Evolutionary conservation across 306 rosid species (phyloP).

Genomic region (Cicer chorassanicum): DNA sequence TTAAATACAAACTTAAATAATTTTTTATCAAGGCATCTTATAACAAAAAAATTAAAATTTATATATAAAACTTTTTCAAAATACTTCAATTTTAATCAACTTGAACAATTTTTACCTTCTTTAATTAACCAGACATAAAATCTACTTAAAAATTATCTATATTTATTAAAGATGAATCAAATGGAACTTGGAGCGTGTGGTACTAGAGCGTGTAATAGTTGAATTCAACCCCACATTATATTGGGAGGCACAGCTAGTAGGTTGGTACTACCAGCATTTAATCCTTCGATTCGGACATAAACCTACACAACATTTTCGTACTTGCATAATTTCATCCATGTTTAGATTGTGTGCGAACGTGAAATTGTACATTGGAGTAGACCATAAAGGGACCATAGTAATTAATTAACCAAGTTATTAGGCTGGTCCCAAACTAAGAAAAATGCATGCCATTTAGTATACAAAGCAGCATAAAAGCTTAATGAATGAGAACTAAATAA

Average conservation of each 20-base stretch:
- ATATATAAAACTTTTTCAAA: no score
- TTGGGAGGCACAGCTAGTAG: neutral
- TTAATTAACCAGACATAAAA: no score
- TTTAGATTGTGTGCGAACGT: neutral
- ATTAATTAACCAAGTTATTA: neutral
- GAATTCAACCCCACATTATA: neutral
- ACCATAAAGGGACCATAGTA: neutral
- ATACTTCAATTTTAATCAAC: no score
- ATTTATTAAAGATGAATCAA: neutral
- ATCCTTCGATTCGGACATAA: constrained; percentile 5
- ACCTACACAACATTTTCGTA: neutral
- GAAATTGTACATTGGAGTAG: neutral
- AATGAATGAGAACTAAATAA: neutral
- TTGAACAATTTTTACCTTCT: no score
- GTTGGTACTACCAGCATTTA: neutral
- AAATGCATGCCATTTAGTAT: neutral
- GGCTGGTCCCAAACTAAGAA: neutral
- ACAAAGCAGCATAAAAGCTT: neutral
- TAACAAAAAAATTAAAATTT: no score
- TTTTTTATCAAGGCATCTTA: no score
- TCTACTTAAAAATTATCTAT: no score
- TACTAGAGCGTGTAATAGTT: neutral
- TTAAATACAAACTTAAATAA: no score
- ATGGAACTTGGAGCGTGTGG: neutral
- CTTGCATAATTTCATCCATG: neutral